Conservation (phyloP, 1,284 basidiomycete genomes). For the Phlebopus sp. region DNA sequence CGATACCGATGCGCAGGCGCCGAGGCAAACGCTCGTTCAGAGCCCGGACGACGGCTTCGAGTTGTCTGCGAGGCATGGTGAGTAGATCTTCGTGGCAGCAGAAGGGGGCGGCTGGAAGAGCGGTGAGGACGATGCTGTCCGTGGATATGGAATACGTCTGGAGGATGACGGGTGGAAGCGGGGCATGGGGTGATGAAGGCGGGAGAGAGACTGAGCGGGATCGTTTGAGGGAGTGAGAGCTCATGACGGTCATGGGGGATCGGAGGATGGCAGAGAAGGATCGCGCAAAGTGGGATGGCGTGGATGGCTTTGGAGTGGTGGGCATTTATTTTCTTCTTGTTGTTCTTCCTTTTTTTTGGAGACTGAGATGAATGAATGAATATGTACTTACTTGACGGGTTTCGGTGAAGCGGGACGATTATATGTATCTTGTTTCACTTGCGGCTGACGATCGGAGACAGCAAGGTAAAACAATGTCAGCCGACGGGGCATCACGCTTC, state of each 20-base stretch:
- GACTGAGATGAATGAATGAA: no score
- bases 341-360: no score
- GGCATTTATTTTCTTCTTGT: no score
- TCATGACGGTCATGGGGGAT: conserved; percentile 19
- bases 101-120: conserved; percentile 49
- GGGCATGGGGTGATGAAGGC: conserved; percentile 5
- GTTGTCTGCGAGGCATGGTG: conserved; percentile 47
- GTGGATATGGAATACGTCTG: conserved; percentile 49
- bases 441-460: no score
- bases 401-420: no score
- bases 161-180: conserved; percentile 37
- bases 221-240: conserved; percentile 14
- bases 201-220: conserved; percentile 9
- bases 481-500: no score
- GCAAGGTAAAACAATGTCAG: no score
- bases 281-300: not conserved
- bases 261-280: conserved; percentile 5
- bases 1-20: conserved; percentile 43
- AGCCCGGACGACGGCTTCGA: conserved; percentile 42
- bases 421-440: no score
- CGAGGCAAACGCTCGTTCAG: conserved; percentile 49
- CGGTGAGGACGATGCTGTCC: conserved; percentile 56
- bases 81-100: conserved; percentile 63
- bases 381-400: no score
- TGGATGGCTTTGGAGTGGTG: not conserved